A percentile compares a stretch with the other conserved stretches of the same genome.
Evolutionary conservation across 257 asterid genomes (phyloP).

Genomic region (Solanum tarijense): DNA sequence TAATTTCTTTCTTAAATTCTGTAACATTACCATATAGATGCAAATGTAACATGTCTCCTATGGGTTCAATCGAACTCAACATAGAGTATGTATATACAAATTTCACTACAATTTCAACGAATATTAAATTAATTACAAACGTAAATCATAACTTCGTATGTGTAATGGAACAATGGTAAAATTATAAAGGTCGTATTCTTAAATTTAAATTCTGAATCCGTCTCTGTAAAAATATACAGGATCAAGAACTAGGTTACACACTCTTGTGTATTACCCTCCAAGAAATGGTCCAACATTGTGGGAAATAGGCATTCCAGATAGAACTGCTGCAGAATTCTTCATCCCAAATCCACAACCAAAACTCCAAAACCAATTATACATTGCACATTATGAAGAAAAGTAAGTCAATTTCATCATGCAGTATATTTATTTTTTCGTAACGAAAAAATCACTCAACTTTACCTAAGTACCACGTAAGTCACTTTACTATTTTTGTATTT

Average conservation of each 20-base stretch:
- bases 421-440: background rate
- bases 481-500: background rate
- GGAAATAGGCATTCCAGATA: slow-evolving; percentile 70
- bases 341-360: slow-evolving; percentile 30
- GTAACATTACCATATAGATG: background rate
- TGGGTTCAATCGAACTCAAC: background rate
- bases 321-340: slow-evolving; percentile 54
- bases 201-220: background rate
- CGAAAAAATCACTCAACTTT: background rate
- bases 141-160: background rate
- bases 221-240: slow-evolving; percentile 4
- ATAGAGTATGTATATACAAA: background rate
- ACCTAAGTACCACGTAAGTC: background rate
- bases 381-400: background rate
- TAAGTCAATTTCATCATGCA: background rate
- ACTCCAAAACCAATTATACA: slow-evolving; percentile 17
- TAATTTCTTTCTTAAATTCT: background rate
- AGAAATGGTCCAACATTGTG: slow-evolving; percentile 50
- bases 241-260: slow-evolving; percentile 1
- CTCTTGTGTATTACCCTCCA: slow-evolving; percentile 38
- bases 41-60: background rate
- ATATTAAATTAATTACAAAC: background rate
- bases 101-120: background rate
- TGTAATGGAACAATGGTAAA: background rate
- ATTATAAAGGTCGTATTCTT: background rate